Base-by-base conservation (phyloP, 2,329 filamentous ascomycete genomes). In the Rutstroemia sp. region DNA sequence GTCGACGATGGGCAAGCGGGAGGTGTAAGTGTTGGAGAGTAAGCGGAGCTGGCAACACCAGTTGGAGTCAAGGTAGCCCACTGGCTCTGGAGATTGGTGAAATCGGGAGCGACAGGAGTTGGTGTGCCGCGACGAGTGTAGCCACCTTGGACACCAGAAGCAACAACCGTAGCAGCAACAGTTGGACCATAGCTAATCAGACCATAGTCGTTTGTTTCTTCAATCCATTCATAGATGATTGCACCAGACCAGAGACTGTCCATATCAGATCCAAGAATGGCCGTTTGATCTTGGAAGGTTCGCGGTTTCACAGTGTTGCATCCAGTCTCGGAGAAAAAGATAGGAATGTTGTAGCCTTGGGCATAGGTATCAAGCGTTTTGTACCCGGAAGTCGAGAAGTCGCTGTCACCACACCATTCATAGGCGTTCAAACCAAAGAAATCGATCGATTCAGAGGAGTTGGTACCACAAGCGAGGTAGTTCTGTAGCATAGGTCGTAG, bases 181-280 rank as follows among this genome's bases (percentile, higher is more conserved):
- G 75, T 71, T 3, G 80, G 73, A 1, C 87, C 88, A 68, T 95
- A 95, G 19, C 79, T 84, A 64, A 95, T 80, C 38, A 95, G 76
- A 41, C 90, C 90, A 70, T 95, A 95, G 66, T 89, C 72, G 71
- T 95, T 95, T 51, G 80, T 76, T 71, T 95, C 90, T 68, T 92
- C 75, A 60, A 95, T 89, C 90, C 90, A 95, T 69, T 95, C 89
- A 72, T 95, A 95, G 62, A 95, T 78, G 60, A 95, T 91, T 53
- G 88, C 79, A 54, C 90, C 90, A 51, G 87, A 91, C 83, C 73
- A 84, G 65, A 79, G 79, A 57, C 77, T 75, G 5, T 79, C 73
- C 90, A 95, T 95, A 2, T 88, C 72, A 0, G 77, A 64, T 45
- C 88, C 86, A 65, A 94, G 87, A 63, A 95, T 89, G 50, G 88